Evolutionary conservation across 2,329 filamentous ascomycete genomes (phyloP).

Genomic region (Fusarium hostae): DNA sequence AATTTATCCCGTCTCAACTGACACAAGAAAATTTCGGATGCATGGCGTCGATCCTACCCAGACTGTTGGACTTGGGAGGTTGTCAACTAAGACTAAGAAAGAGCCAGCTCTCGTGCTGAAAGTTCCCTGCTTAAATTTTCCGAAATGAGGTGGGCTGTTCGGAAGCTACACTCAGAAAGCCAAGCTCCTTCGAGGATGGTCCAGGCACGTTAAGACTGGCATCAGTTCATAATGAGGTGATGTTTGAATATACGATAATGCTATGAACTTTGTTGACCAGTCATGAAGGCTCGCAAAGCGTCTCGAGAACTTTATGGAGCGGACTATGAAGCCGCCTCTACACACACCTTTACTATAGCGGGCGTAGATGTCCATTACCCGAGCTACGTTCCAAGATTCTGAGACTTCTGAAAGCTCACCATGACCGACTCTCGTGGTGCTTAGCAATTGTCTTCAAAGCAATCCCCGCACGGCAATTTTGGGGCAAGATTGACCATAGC

Average conservation of each 20-base stretch:
- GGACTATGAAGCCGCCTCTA: neutral
- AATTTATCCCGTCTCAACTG: neutral
- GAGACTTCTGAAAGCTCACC: neutral
- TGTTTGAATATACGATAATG: neutral
- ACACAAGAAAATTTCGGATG: neutral
- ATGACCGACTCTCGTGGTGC: neutral
- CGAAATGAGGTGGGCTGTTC: conserved; percentile 9
- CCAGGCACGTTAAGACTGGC: conserved; percentile 3
- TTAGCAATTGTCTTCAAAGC: conserved; percentile 1
- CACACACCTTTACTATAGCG: neutral
- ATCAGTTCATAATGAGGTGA: conserved; percentile 12
- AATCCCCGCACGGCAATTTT: neutral
- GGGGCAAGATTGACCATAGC: conserved; percentile 14
- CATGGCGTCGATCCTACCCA: neutral
- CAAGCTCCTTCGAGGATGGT: conserved; percentile 5
- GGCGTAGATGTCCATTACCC: neutral
- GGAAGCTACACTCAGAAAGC: neutral
- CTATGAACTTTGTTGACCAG: conserved; percentile 19
- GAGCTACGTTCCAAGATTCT: neutral
- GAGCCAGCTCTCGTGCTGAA: neutral
- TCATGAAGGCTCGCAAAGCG: neutral
- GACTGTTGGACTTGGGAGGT: neutral
- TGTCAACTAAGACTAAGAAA: neutral
- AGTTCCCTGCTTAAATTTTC: conserved; percentile 3
- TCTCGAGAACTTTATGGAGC: neutral